phyloP scores from a whole-genome alignment of 306 rosid genomes.

The Ammopiptanthus mongolicus region DNA sequence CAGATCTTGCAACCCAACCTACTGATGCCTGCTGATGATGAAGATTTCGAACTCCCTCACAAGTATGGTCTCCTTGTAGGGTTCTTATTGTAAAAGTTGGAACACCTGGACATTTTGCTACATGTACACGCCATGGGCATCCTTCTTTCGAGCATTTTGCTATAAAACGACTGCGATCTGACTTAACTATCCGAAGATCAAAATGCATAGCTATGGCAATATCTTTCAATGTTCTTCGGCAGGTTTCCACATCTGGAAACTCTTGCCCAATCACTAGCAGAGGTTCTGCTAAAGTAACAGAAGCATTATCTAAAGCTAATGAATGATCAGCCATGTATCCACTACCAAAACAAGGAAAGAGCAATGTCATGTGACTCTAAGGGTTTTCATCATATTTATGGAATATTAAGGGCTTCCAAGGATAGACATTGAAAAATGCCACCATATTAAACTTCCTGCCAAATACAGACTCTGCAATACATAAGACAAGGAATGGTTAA shows the following conservation, averaged over 20 bases:
- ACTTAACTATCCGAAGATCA: constrained; percentile 95
- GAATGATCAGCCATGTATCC: constrained; percentile 70
- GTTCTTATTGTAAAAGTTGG: constrained; percentile 91
- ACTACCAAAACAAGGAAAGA: constrained; percentile 30
- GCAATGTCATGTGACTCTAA: constrained; percentile 44
- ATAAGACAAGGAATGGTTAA: constrained; percentile 17
- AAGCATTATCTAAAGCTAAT: constrained; percentile 37
- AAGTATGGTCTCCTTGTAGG: constrained; percentile 85
- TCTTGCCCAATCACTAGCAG: constrained; percentile 84
- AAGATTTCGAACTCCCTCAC: constrained; percentile 92
- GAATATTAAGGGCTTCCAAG: constrained; percentile 28
- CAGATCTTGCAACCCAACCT: constrained; percentile 99
- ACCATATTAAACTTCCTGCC: constrained; percentile 35
- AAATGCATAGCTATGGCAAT: constrained; percentile 94
- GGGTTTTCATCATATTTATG: constrained; percentile 36
- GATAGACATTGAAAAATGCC: constrained; percentile 25
- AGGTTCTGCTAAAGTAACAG: constrained; percentile 41
- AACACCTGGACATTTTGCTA: constrained; percentile 97
- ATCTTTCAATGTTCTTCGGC: constrained; percentile 93
- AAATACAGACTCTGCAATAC: constrained; percentile 28
- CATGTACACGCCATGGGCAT: constrained; percentile 99
- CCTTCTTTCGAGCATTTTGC: constrained; percentile 99
- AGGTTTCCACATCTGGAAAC: constrained; percentile 95
- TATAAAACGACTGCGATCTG: constrained; percentile 96
- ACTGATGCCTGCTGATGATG: constrained; percentile 99